Conservation (phyloP, 768 basidiomycete species). For the Mrakia gelida region DNA sequence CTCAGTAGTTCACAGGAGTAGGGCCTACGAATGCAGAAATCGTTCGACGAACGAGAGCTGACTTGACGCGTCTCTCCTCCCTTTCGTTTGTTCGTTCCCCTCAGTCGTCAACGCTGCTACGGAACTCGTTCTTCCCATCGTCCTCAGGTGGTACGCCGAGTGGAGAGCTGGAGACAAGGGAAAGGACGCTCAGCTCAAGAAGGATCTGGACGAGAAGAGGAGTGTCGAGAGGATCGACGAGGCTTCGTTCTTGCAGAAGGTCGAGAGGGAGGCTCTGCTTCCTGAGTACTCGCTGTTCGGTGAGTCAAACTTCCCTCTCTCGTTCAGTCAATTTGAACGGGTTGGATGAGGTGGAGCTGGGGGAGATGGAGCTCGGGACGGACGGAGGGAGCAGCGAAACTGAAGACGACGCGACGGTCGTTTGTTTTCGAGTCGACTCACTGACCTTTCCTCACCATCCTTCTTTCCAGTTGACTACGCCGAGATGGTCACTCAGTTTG, state of each 20-base stretch:
- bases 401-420: no score
- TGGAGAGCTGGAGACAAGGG: constrained; percentile 13
- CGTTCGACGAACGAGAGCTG: not conserved
- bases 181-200: not conserved
- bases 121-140: constrained; percentile 76
- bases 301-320: constrained; percentile 34
- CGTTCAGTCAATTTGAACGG: not conserved
- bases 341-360: no score
- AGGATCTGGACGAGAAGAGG: constrained; percentile 1
- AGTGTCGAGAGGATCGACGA: constrained; percentile 47
- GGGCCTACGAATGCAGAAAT: no score
- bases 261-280: constrained; percentile 69
- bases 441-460: not conserved
- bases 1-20: no score
- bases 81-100: not conserved
- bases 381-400: no score
- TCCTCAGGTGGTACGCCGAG: constrained; percentile 42
- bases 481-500: constrained; percentile 90
- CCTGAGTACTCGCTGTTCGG: constrained; percentile 75
- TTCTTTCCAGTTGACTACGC: constrained; percentile 62
- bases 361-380: no score
- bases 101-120: constrained; percentile 62
- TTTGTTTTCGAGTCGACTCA: constrained; percentile 39
- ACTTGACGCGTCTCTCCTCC: not conserved
- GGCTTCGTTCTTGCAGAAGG: constrained; percentile 75